Evolutionary conservation across 495 filamentous ascomycete species (phyloP).

Genomic region (Pseudevernia furfuracea): DNA sequence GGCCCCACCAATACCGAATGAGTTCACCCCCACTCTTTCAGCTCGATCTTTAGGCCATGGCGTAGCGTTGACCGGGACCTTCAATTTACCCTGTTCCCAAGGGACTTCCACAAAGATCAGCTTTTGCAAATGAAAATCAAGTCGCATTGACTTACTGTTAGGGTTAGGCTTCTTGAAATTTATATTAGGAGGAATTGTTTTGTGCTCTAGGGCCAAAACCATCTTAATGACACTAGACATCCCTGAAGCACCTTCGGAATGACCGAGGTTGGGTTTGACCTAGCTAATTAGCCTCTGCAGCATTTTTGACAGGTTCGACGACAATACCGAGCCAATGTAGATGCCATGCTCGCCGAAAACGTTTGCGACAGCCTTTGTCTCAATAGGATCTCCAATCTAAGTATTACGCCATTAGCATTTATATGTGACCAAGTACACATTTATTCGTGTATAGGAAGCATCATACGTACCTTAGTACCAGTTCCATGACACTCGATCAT

Average conservation of each 20-base stretch:
- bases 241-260: slow-evolving; percentile 40
- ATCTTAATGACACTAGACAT: slow-evolving; percentile 25
- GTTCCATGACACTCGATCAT: slow-evolving; percentile 37
- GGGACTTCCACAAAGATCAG: neutral
- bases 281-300: slow-evolving; percentile 20
- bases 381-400: slow-evolving; percentile 7
- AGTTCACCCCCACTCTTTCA: slow-evolving; percentile 31
- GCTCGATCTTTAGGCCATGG: slow-evolving; percentile 30
- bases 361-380: neutral
- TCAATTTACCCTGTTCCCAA: slow-evolving; percentile 12
- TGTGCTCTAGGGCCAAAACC: slow-evolving; percentile 23
- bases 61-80: slow-evolving; percentile 21
- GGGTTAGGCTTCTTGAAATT: slow-evolving; percentile 29
- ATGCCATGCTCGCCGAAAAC: slow-evolving; percentile 29
- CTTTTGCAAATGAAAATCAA: neutral
- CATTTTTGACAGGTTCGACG: neutral
- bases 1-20: slow-evolving; percentile 32
- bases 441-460: neutral
- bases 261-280: slow-evolving; percentile 43
- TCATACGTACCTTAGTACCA: slow-evolving; percentile 34
- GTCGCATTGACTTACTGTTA: slow-evolving; percentile 9
- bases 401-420: neutral
- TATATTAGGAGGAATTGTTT: slow-evolving; percentile 27
- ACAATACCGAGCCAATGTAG: slow-evolving; percentile 24
- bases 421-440: neutral